Base-by-base conservation (phyloP, 192 early-diverging fungal species). In the Mortierella antarctica region DNA sequence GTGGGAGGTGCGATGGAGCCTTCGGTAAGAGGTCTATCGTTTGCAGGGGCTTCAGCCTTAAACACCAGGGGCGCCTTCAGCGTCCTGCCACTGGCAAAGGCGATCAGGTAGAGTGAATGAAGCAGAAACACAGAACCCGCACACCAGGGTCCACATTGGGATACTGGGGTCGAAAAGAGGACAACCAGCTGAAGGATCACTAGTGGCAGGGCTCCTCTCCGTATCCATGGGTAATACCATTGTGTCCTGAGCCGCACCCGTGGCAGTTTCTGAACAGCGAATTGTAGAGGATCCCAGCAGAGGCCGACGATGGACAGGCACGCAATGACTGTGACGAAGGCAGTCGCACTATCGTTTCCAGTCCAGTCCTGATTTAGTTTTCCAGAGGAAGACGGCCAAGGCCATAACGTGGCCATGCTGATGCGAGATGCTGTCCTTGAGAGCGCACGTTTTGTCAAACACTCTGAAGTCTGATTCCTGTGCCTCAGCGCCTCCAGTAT, bases 281-380 rank as follows among this genome's bases (percentile, higher is more conserved):
- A 59, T 7, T 60, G 48, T 14, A 70, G n/a, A 14, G 67, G 68
- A 18, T 79, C 57, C 75, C 75, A 79, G 15, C 46, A 70, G 0
- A 79, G 18, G 4, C 68, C 64, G 9, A 20, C 18, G 15, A 66
- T 21, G 10, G 75, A 79, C 17, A 67, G 8, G 5, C 8, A 5
- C 4, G 18, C 40, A 8, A 71, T 15, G 12, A 23, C 8, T 4
- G 31, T 0, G 10, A 71, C 39, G 12, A 52, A 6, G 8, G 71
- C 18, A 12, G 57, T 21, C 8, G 62, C 47, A 12, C 8, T 20
- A 46, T 79, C 68, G 12, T 31, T 31, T 9, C 49, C 63, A 13
- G 57, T 52, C 17, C 55, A 12, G 3, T 18, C 39, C 9, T 13
- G 39, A 10, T 65, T 51, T 18, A 64, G 57, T 12, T 58, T 56